These are phyloP conservation scores for Diplodia scrobiculata DNA, from an alignment of 2,329 filamentous ascomycete species.

Conservation along the genomic window DNA sequence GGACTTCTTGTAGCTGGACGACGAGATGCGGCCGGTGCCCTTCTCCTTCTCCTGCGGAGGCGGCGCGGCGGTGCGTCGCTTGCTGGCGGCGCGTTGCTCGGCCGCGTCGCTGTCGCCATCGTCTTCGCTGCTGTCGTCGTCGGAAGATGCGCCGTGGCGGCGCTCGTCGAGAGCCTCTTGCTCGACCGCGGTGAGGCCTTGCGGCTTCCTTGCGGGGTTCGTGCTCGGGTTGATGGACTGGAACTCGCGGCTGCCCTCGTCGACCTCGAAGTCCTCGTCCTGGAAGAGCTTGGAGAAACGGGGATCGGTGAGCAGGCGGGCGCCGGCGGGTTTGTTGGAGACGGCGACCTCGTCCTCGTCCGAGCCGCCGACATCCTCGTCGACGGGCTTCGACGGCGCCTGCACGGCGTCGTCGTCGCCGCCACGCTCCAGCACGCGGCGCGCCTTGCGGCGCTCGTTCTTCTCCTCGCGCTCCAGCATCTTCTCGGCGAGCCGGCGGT, in stretches of 20 bases:
- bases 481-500: slow-evolving; percentile 69
- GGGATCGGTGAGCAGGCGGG: slow-evolving; percentile 69
- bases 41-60: slow-evolving; percentile 37
- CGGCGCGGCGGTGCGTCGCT: slow-evolving; percentile 31
- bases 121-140: slow-evolving; percentile 41
- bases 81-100: slow-evolving; percentile 35
- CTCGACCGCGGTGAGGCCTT: slow-evolving; percentile 61
- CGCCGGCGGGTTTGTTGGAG: slow-evolving; percentile 48
- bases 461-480: slow-evolving; percentile 71
- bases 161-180: slow-evolving; percentile 57
- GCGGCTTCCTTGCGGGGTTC: slow-evolving; percentile 44
- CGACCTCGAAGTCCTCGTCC: slow-evolving; percentile 88
- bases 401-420: slow-evolving; percentile 57
- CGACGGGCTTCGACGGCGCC: slow-evolving; percentile 18
- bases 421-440: slow-evolving; percentile 59
- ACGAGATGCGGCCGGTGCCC: slow-evolving; percentile 61
- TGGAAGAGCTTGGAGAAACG: slow-evolving; percentile 90
- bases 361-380: slow-evolving; percentile 23
- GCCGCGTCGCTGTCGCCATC: slow-evolving; percentile 38
- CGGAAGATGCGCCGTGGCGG: slow-evolving; percentile 40
- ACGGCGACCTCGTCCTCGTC: slow-evolving; percentile 55
- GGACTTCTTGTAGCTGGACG: slow-evolving; percentile 64
- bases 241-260: slow-evolving; percentile 87
- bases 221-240: slow-evolving; percentile 86
- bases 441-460: slow-evolving; percentile 51